Evolutionary conservation across 2,329 filamentous ascomycete genomes (phyloP), one percentile per base, ranked within the genome.

Genomic region (Curvularia lunata): DNA sequence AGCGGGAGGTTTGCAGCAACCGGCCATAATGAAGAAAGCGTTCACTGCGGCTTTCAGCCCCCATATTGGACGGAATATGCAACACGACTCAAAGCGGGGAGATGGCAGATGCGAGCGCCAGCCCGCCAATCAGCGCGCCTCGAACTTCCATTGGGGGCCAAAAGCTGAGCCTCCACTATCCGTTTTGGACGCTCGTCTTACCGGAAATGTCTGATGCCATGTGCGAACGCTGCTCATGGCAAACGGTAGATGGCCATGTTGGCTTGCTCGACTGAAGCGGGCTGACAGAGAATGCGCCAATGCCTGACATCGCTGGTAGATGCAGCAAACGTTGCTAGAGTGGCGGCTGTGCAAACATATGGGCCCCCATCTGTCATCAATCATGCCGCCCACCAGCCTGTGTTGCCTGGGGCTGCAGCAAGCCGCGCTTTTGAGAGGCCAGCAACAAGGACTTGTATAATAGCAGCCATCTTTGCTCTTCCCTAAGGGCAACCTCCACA

Each of bases 41-140:
- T 64, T 65, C 54, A 46, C 50, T n/a, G 42, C 49, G 28, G 18
- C 55, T 59, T 66, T 70, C 66, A 65, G 71, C 71, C 72, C 70
- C 72, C 62, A 72, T 64, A 54, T 61, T 54, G 65, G 54, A 54
- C 49, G 59, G 55, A 27, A 60, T 51, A 59, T 59, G 49, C 58
- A 54, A 41, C 42, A 59, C 48, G 56, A 34, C 51, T 54, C 41
- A 25, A 21, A 43, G 49, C 41, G 48, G 52, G 51, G 45, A 53
- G 45, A 52, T 46, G 8, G 16, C 42, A 48, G 43, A 32, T 40
- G 34, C 46, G n/a, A 49, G 30, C 27, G 7, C 8, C n/a, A 2
- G 12, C 18, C 38, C 19, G 21, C 55, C 55, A 58, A 54, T 54
- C 30, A 57, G 38, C 43, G 42, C 23, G 1, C 12, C 23, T 18